Base-by-base conservation (phyloP, 352 stramenopile genomes). In the Thraustotheca clavata region DNA sequence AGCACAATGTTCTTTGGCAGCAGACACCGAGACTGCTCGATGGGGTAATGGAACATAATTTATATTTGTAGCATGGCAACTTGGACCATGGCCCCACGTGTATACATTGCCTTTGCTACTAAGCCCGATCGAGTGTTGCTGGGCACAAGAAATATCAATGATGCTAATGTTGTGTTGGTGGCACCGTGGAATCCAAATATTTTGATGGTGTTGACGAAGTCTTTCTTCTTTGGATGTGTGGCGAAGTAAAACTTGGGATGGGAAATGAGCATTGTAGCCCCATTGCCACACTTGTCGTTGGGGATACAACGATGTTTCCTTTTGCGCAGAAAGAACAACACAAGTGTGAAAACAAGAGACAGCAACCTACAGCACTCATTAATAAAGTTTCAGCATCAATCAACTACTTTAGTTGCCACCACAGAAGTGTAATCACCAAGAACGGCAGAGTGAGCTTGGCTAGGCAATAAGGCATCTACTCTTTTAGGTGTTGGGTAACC, bases 271-370 rank as follows among this genome's bases (percentile, higher is more conserved):
- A 22, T 80, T 81, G 59, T 89, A 87, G 11, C 81, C 83, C 62
- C 86, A 93, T 50, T 89, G 81, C 81, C 80, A 93, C 43, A 91
- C 74, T 33, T 93, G 79, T 31, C 83, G 80, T 35, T 81, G 68
- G n/a, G 22, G 32, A 22, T 27, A n/a, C 39, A 69, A 77, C 38
- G 74, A 71, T 40, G 76, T 73, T 32, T 89, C 84, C 47, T 75
- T 70, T 60, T 62, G 68, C 60, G 79, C 88, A 20, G 69, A 68
- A 33, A 93, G 48, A 12, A 93, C 72, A 8, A 90, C 76, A 39
- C 77, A 87, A 33, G 83, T 90, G 65, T 91, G 78, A 40, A 73
- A 75, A 73, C 89, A 82, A 27, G 81, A 89, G 29, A 89, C 77
- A 18, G 83, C 79, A 3, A 92, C 20, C 35, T 86, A 75, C 3